These are phyloP conservation scores for Penicillium salamii DNA, from an alignment of 495 filamentous ascomycete species.

Conservation along the genomic window DNA sequence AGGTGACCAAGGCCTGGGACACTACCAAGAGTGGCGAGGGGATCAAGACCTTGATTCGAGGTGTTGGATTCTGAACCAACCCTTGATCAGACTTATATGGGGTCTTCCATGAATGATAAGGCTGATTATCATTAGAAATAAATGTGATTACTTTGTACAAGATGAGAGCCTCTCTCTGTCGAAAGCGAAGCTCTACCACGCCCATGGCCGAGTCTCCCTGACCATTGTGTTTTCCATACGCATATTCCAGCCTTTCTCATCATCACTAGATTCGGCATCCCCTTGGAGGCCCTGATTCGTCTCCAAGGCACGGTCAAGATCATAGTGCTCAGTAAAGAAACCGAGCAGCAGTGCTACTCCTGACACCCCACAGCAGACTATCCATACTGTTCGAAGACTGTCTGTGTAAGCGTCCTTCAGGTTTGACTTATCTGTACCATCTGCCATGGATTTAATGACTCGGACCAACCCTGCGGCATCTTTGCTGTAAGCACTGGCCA, in stretches of 20 bases:
- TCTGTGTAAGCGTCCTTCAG: constrained; percentile 55
- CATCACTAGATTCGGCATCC: not conserved
- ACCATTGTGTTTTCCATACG: not conserved
- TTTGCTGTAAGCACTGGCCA: constrained; percentile 48
- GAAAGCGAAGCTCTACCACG: constrained; percentile 6
- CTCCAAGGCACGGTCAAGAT: constrained; percentile 49
- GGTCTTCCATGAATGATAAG: not conserved
- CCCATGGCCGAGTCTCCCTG: constrained; percentile 13
- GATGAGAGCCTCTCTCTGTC: constrained; percentile 2
- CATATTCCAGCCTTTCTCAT: constrained; percentile 20
- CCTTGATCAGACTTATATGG: not conserved
- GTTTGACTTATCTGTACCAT: constrained; percentile 33
- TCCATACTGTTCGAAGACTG: constrained; percentile 57
- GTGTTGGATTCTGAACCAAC: constrained; percentile 25
- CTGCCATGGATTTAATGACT: constrained; percentile 55
- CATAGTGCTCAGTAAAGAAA: constrained; percentile 50
- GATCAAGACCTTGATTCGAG: constrained; percentile 82
- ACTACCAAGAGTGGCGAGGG: constrained; percentile 72
- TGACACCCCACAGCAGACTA: constrained; percentile 50
- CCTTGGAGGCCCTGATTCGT: constrained; percentile 21
- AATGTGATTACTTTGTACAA: constrained; percentile 10
- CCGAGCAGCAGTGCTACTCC: constrained; percentile 49
- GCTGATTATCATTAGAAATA: constrained; percentile 2
- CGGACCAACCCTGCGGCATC: constrained; percentile 60
- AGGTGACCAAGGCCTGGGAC: constrained; percentile 76